Evolutionary conservation across 768 basidiomycete genomes (phyloP), one percentile per base, ranked within the genome.

Genomic region (Naganishia onofrii): DNA sequence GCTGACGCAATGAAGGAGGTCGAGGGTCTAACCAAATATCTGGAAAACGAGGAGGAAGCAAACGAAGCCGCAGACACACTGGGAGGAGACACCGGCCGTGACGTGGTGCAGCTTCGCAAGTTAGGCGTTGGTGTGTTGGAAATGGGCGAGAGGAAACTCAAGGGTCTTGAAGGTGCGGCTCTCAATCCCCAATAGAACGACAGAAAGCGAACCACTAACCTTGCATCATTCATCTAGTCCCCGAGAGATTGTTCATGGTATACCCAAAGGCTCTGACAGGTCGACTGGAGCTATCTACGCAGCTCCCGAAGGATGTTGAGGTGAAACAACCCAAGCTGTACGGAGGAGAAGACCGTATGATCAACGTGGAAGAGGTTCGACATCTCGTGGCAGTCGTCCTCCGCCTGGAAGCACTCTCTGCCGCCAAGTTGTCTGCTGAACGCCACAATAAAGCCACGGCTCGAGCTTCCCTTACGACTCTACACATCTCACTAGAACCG

Each of bases 111-210:
- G 8, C 87, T 98, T 70, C 86, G 86, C 34, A 84, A 86, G 28
- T 84, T 93, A 74, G 89, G 89, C 0, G 83, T 92, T 44, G 83
- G 84, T 38, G 85, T 93, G 67, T 84, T 88, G 36, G 84, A 85
- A n/a, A 85, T 94, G 21, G 95, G 96, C 5, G 93, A 97, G 81
- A 85, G 88, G 72, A 93, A 92, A 79, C 86, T 98, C 72, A 98
- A 98, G 81, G 96, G 96, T 13, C 84, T 98, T 63, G 95, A 98
- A 81, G 79, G 79, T 80, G 66, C 68, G 78, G 71, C 13, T 34
- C 32, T 17, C 54, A n/a, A 21, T 31, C 28, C 28, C 23, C 28
- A 15, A 26, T 17, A 2, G 44, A n/a, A 10, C 48, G 15, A 63
- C 5, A 21, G 15, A 38, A 28, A 65, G 44, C 58, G 15, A 21